Conservation (phyloP, 148 eudicot genomes). For the Silene latifolia region DNA sequence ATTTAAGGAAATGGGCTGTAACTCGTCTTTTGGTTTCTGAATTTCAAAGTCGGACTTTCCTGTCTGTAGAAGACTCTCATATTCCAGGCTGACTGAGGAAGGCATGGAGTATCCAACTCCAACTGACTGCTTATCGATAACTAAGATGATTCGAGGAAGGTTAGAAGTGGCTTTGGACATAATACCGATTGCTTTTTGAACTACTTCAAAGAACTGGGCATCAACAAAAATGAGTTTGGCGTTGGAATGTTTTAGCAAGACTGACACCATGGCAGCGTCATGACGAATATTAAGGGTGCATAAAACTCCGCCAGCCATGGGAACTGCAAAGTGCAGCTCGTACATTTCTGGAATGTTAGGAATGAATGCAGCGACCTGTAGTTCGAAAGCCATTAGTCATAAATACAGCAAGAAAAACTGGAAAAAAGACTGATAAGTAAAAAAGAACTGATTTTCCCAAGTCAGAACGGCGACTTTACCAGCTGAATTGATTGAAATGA, state of each 20-base stretch:
- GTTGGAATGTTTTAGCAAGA: slow-evolving; percentile 51
- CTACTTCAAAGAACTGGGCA: slow-evolving; percentile 38
- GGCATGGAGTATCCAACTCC: background rate
- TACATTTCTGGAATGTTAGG: slow-evolving; percentile 71
- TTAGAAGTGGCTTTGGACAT: slow-evolving; percentile 22
- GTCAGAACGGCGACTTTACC: background rate
- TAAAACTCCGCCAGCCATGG: slow-evolving; percentile 73
- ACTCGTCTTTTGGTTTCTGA: slow-evolving; percentile 50
- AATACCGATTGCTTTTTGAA: slow-evolving; percentile 40
- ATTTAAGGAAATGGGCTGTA: slow-evolving; percentile 58
- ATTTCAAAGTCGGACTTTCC: slow-evolving; percentile 45
- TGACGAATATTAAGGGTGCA: slow-evolving; percentile 64
- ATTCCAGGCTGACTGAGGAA: slow-evolving; percentile 28
- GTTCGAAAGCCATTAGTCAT: background rate
- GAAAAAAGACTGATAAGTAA: too few relatives aligned
- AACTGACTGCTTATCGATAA: slow-evolving; percentile 27
- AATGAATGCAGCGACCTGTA: slow-evolving; percentile 60
- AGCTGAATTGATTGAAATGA: background rate
- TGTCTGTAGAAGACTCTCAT: slow-evolving; percentile 41
- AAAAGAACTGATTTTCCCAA: too few relatives aligned
- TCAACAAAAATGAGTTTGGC: slow-evolving; percentile 62
- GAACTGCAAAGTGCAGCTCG: slow-evolving; percentile 73
- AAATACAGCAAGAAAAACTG: background rate
- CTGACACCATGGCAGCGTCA: slow-evolving; percentile 58
- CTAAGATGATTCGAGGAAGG: slow-evolving; percentile 45